These are phyloP conservation scores for Plasmodium billcollinsi DNA, from an alignment of 169 alveolate genomes.

Conservation along the genomic window DNA sequence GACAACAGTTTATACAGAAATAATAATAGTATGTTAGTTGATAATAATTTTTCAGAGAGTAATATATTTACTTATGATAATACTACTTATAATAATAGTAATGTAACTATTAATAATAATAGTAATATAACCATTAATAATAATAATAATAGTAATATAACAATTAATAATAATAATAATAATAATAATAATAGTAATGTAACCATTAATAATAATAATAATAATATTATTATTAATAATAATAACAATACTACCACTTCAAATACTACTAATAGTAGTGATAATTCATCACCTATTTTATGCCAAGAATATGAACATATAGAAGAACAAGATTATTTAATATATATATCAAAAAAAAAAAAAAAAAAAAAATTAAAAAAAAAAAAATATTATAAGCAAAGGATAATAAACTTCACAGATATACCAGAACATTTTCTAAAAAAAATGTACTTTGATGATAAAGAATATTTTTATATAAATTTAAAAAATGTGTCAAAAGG, in stretches of 20 bases:
- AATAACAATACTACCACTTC: not conserved
- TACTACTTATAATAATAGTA: not conserved
- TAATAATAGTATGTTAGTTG: not conserved
- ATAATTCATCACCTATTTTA: not conserved
- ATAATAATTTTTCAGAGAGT: no score
- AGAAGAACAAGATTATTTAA: not conserved
- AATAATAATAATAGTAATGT: not conserved
- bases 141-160: not conserved
- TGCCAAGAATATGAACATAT: not conserved
- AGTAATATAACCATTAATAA: not conserved
- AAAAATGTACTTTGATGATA: conserved; percentile 40
- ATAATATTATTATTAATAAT: not conserved
- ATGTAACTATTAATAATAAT: not conserved
- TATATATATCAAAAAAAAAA: not conserved
- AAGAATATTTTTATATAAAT: conserved; percentile 60
- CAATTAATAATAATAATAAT: not conserved
- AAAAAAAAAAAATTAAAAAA: conserved; percentile 8
- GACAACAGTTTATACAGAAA: conserved; percentile 1
- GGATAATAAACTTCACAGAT: conserved; percentile 49
- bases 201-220: not conserved
- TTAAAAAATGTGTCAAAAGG: conserved; percentile 21
- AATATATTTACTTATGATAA: not conserved
- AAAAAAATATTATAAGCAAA: conserved; percentile 45
- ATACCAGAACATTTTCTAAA: conserved; percentile 65
- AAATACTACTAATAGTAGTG: not conserved